Evolutionary conservation across 495 filamentous ascomycete genomes (phyloP), one percentile per base, ranked within the genome.

Genomic region (Podospora bellae-mahoneyi): DNA sequence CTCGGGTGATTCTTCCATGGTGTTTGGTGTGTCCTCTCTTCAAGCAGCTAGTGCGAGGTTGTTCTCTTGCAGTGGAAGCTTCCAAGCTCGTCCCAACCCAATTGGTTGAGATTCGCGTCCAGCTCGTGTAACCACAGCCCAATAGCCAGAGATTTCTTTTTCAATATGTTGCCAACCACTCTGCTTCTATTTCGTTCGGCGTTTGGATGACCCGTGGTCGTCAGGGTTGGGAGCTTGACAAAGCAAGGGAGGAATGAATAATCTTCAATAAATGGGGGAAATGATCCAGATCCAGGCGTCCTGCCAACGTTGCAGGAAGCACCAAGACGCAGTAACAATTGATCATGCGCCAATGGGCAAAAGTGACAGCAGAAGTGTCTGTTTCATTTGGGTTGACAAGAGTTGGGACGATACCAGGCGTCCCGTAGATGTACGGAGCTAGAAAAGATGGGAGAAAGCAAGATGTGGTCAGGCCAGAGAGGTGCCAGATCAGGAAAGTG

Each of bases 1-100:
- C 55, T 58, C 55, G 55, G 55, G 55, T 19, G n/a, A 58, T 19
- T 58, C 55, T 5, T 58, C 55, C 55, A 58, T 58, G 5, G 55
- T 26, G n/a, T 7, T 58, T 58, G 55, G 23, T 26, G 23, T 58
- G n/a, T 58, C 23, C 16, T 58, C 55, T 26, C 18, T 18, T 10
- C 18, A 20, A 20, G 6, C 4, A 26, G 23, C n/a, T 1, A 5
- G 20, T 58, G 6, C 4, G 23, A 19, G 23, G 23, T 20, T 19
- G 55, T 0, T 7, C 18, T 58, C 3, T 58, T 58, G 55, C 23
- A 19, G 55, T 13, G 20, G 55, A 58, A 48, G 39, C 39, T 48
- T 48, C 6, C 39, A 10, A 48, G 39, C 39, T 48, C 9, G 39
- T 48, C 39, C 39, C 39, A 10, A 48, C 1, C 9, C 39, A 48